phyloP scores from a whole-genome alignment of 768 basidiomycete species.

The Dentipellis fragilis region DNA sequence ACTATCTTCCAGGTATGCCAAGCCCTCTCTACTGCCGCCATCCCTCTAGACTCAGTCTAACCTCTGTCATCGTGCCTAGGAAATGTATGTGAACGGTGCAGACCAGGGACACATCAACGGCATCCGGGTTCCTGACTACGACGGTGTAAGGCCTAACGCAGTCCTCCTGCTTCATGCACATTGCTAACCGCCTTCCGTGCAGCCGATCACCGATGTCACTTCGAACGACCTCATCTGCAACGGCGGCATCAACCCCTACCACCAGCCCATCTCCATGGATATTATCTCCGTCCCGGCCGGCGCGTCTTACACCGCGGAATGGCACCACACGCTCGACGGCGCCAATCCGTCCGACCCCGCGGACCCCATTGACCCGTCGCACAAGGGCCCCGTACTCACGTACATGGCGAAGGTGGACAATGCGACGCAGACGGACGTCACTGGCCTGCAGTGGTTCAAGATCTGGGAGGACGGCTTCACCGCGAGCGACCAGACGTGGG shows the following conservation, averaged over 20 bases:
- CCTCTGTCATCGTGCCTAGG: constrained; percentile 16
- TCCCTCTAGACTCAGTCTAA: neutral
- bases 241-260: constrained; percentile 47
- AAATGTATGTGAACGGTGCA: constrained; percentile 43
- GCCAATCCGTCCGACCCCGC: constrained; percentile 36
- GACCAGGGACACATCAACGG: constrained; percentile 35
- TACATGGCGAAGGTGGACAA: constrained; percentile 39
- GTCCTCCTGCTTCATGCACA: neutral
- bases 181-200: neutral
- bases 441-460: constrained; percentile 45
- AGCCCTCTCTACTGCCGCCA: neutral
- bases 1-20: neutral
- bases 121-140: constrained; percentile 37
- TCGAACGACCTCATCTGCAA: constrained; percentile 51
- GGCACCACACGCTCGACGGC: constrained; percentile 37
- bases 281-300: constrained; percentile 44
- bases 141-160: constrained; percentile 29
- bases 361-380: constrained; percentile 38
- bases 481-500: constrained; percentile 29
- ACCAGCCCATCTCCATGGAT: constrained; percentile 32
- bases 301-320: constrained; percentile 41
- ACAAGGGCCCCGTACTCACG: constrained; percentile 42
- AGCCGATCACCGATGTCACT: constrained; percentile 49
- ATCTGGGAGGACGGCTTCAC: constrained; percentile 35
- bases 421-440: constrained; percentile 35